Evolutionary conservation across 495 filamentous ascomycete species (phyloP), one percentile per base, ranked within the genome.

Genomic region (Podospora bellae-mahoneyi): DNA sequence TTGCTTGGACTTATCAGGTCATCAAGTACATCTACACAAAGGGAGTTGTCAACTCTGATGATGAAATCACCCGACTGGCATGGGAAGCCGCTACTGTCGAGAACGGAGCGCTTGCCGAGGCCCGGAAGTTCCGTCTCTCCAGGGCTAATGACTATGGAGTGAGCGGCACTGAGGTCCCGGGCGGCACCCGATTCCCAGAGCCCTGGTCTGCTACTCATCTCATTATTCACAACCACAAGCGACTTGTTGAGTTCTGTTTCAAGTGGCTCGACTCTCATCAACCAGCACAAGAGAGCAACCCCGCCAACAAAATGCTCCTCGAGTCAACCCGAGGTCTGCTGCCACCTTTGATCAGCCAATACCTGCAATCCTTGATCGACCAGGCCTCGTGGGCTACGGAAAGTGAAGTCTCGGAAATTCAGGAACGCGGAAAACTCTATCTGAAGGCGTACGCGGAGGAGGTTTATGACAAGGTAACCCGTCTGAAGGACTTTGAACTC

Each of bases 51-150:
- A 83, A 86, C 66, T 13, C 39, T 48, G 76, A 84, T 60, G 71
- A 74, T 26, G 77, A 78, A 60, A 76, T 87, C 57, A 83, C 84
- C 57, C 72, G 82, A 13, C 72, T 87, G 55, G 81, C 91, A n/a
- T 84, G 84, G 67, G 91, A 97, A 76, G 93, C 92, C 0, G 87
- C 91, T 71, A 91, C 95, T 60, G 78, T 97, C n/a, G 87, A 90
- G 69, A 81, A 91, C 48, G 84, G 84, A 4, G 86, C 89, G 0
- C 80, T 97, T 30, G 85, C 90, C 68, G 88, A 87, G 4, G 93
- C 91, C 5, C 92, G 88, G 73, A 76, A 81, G 1, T 97, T 95
- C 75, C 88, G 95, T 32, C 79, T 84, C 54, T 80, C 84, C 39
- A 88, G 92, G 69, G 84, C 88, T 19, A 78, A 79, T 16, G 72